These are phyloP conservation scores for Neoboletus brunneissimus DNA, from an alignment of 768 basidiomycete genomes.

Conservation along the genomic window DNA sequence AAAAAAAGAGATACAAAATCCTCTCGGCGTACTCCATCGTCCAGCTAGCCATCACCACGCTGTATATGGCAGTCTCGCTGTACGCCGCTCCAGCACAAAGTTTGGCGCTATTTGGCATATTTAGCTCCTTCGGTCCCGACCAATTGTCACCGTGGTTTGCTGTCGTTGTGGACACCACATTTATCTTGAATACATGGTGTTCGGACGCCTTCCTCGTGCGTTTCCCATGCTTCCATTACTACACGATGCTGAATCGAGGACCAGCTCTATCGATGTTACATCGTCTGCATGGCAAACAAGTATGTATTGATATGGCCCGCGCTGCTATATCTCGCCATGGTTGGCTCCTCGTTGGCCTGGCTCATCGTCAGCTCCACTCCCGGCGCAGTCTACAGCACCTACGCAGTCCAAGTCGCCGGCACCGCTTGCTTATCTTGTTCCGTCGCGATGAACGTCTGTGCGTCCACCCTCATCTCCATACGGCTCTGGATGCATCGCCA, in stretches of 20 bases:
- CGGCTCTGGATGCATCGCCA: slow-evolving; percentile 22
- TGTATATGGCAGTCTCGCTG: slow-evolving; percentile 21
- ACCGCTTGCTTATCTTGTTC: slow-evolving; percentile 16
- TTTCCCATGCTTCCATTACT: background rate
- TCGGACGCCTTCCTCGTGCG: slow-evolving; percentile 26
- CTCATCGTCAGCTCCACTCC: slow-evolving; percentile 14
- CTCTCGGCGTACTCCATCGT: slow-evolving; percentile 10
- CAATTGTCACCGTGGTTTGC: slow-evolving; percentile 17
- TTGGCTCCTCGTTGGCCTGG: slow-evolving; percentile 17
- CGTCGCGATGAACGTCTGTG: slow-evolving; percentile 13
- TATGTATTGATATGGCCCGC: background rate
- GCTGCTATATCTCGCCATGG: slow-evolving; percentile 16
- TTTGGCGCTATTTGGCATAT: slow-evolving; percentile 9
- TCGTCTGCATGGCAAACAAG: slow-evolving; percentile 16
- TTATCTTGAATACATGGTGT: slow-evolving; percentile 21
- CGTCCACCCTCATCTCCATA: slow-evolving; percentile 12
- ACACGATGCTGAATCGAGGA: background rate
- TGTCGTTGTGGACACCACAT: slow-evolving; percentile 7
- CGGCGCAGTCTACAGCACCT: slow-evolving; percentile 17
- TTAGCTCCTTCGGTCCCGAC: slow-evolving; percentile 2
- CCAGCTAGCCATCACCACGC: slow-evolving; percentile 18
- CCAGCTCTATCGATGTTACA: slow-evolving; percentile 23
- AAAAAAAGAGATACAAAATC: slow-evolving; percentile 14
- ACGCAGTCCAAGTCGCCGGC: slow-evolving; percentile 14
- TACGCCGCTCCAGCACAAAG: slow-evolving; percentile 15